These are phyloP conservation scores for Pseudomassariella vexata DNA, from an alignment of 2,329 filamentous ascomycete genomes.

Conservation along the genomic window DNA sequence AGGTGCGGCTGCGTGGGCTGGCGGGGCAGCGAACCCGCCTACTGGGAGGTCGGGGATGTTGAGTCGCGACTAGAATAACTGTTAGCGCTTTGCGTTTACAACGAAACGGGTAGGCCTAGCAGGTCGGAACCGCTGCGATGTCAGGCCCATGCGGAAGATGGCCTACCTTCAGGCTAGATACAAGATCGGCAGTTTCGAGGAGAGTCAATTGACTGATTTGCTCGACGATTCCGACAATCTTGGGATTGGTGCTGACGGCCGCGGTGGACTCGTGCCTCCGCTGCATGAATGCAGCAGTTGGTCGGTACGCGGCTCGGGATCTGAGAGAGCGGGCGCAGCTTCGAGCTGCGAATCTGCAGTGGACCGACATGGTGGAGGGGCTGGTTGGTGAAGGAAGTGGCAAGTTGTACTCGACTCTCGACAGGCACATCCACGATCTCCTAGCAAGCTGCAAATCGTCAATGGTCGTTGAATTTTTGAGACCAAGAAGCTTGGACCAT, in stretches of 20 bases:
- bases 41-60: conserved; percentile 98
- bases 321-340: conserved; percentile 60
- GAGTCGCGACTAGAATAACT: conserved; percentile 63
- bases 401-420: too few relatives aligned
- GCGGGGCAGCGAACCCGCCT: conserved; percentile 76
- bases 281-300: conserved; percentile 39
- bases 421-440: background rate
- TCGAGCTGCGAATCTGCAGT: conserved; percentile 58
- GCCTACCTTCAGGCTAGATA: conserved; percentile 84
- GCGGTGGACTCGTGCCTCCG: conserved; percentile 86
- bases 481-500: too few relatives aligned
- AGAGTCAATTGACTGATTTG: conserved; percentile 98
- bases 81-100: conserved; percentile 12
- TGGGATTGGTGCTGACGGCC: conserved; percentile 65
- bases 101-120: too few relatives aligned
- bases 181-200: conserved; percentile 93
- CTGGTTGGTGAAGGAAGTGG: conserved; percentile 14
- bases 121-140: too few relatives aligned
- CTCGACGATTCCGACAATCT: conserved; percentile 92
- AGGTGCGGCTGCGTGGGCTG: conserved; percentile 55
- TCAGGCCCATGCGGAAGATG: too few relatives aligned
- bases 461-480: background rate
- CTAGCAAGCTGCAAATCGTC: background rate
- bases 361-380: conserved; percentile 49
- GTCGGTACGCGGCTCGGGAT: conserved; percentile 38